Evolutionary conservation across 2,329 filamentous ascomycete genomes (phyloP).

Genomic region (Beauveria australis): DNA sequence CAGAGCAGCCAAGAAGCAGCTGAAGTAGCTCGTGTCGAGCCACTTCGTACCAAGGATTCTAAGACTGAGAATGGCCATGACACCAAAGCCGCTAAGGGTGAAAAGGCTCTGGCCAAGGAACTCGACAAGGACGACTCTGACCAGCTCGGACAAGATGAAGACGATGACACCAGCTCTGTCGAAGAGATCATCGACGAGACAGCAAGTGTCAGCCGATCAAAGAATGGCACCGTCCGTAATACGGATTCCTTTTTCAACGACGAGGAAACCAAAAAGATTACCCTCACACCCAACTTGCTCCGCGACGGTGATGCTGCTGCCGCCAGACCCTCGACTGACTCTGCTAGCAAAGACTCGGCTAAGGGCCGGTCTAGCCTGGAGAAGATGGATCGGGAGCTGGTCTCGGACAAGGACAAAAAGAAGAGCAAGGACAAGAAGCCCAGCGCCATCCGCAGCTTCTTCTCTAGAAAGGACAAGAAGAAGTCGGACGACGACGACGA

Average conservation of each 20-base stretch:
- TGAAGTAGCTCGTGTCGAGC: conserved; percentile 4
- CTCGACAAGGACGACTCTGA: conserved; percentile 3
- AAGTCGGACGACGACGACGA: conserved; percentile 51
- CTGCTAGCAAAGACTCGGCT: conserved; percentile 33
- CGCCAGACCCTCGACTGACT: conserved; percentile 44
- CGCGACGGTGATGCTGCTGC: conserved; percentile 61
- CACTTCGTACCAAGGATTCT: conserved; percentile 1
- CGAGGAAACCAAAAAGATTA: conserved; percentile 94
- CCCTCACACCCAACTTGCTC: conserved; percentile 83
- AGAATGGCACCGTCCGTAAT: conserved; percentile 80
- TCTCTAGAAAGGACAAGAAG: conserved; percentile 56
- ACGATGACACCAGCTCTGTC: conserved; percentile 44
- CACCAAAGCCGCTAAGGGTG: neutral
- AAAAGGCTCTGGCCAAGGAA: neutral
- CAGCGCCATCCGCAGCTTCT: conserved; percentile 50
- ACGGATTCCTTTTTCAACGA: conserved; percentile 98
- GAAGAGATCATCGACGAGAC: conserved; percentile 54
- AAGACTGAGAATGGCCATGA: neutral
- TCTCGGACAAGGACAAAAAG: conserved; percentile 63
- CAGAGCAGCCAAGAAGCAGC: conserved; percentile 21
- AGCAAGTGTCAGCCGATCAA: conserved; percentile 53
- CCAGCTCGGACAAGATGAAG: neutral
- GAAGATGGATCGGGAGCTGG: conserved; percentile 47
- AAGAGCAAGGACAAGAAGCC: conserved; percentile 61
- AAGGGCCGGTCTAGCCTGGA: conserved; percentile 64